Conservation (phyloP, 257 asterid species). For the Avicennia marina region DNA sequence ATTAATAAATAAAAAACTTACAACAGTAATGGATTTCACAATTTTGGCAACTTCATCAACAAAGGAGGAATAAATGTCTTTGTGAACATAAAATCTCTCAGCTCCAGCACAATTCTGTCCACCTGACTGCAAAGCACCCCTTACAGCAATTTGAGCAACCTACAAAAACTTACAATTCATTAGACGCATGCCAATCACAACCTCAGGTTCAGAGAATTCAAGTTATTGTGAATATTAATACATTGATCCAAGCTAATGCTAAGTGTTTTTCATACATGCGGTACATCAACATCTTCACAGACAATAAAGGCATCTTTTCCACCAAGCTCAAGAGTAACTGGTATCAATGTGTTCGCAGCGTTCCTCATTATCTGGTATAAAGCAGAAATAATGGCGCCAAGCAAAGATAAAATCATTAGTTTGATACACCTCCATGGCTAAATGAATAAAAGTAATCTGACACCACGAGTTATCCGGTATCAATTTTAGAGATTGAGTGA, state of each 20-base stretch:
- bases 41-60: slow-evolving; percentile 89
- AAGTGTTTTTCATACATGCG: slow-evolving; percentile 55
- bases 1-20: slow-evolving; percentile 35
- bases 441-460: slow-evolving; percentile 11
- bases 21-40: slow-evolving; percentile 90
- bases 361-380: slow-evolving; percentile 74
- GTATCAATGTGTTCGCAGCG: slow-evolving; percentile 83
- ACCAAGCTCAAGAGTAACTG: slow-evolving; percentile 97
- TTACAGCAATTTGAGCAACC: slow-evolving; percentile 98
- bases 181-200: slow-evolving; percentile 5
- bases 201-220: slow-evolving; percentile 5
- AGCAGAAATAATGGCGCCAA: slow-evolving; percentile 10
- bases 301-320: slow-evolving; percentile 98
- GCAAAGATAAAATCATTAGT: neutral
- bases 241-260: slow-evolving; percentile 18
- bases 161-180: slow-evolving; percentile 27
- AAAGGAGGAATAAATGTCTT: slow-evolving; percentile 66
- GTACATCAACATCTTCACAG: slow-evolving; percentile 90
- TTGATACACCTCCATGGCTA: slow-evolving; percentile 9
- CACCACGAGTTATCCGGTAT: neutral
- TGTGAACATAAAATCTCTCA: slow-evolving; percentile 95
- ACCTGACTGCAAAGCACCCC: slow-evolving; percentile 94
- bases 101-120: slow-evolving; percentile 99
- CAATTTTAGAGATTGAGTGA: slow-evolving; percentile 5
- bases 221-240: slow-evolving; percentile 4